Evolutionary conservation across 148 eudicot genomes (phyloP).

Genomic region (Nepenthes mirabilis): DNA sequence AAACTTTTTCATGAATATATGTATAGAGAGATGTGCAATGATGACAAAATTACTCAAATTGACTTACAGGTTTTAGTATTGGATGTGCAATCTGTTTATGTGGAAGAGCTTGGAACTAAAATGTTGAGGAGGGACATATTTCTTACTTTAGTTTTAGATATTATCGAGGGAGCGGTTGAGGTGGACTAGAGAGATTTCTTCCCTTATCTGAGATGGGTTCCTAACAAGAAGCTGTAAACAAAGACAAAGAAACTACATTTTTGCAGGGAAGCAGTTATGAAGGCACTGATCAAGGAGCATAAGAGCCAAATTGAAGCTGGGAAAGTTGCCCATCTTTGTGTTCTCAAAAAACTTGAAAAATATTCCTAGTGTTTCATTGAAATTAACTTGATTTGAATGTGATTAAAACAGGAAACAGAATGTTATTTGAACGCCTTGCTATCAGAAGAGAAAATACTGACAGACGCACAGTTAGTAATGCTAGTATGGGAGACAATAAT

Average conservation of each 20-base stretch:
- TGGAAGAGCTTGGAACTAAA: slow-evolving; percentile 48
- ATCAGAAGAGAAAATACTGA: slow-evolving; percentile 38
- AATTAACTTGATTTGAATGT: neutral
- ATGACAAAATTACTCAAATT: neutral
- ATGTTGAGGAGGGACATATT: slow-evolving; percentile 49
- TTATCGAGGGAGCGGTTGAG: slow-evolving; percentile 76
- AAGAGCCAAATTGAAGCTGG: slow-evolving; percentile 21
- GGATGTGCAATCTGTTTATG: slow-evolving; percentile 43
- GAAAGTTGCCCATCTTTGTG: slow-evolving; percentile 21
- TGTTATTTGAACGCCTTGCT: slow-evolving; percentile 52
- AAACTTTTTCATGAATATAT: neutral
- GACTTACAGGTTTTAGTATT: slow-evolving; percentile 56
- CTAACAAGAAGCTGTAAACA: slow-evolving; percentile 38
- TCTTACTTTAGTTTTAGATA: slow-evolving; percentile 48
- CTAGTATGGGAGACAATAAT: slow-evolving; percentile 76
- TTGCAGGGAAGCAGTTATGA: slow-evolving; percentile 63
- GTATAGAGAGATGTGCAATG: neutral
- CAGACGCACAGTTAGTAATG: slow-evolving; percentile 58
- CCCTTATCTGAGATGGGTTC: slow-evolving; percentile 74
- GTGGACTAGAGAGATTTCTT: slow-evolving; percentile 97
- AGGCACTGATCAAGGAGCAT: slow-evolving; percentile 48
- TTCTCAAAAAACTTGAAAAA: neutral
- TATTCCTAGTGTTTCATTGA: too few species aligned
- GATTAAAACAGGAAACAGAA: slow-evolving; percentile 27
- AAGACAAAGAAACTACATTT: slow-evolving; percentile 31